These are phyloP conservation scores for Tillandsia leiboldiana DNA, from an alignment of 176 grass and related monocot genomes.

Conservation along the genomic window DNA sequence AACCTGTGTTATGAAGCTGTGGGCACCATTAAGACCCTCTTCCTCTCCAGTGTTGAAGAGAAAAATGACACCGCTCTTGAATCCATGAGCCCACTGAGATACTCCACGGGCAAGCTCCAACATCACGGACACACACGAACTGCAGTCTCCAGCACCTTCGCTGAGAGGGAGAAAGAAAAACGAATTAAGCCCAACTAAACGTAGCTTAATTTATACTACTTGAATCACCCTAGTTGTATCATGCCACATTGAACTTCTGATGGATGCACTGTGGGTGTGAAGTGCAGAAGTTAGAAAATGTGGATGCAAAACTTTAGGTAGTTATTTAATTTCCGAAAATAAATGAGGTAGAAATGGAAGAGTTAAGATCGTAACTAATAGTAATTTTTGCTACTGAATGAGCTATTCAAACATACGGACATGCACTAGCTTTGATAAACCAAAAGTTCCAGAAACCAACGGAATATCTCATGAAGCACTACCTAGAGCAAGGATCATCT, in stretches of 20 bases:
- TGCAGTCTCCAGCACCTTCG: constrained; percentile 95
- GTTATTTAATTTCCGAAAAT: constrained; percentile 5
- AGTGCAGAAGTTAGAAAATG: no score
- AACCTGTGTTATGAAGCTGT: constrained; percentile 99
- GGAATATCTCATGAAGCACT: neutral
- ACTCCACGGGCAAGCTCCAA: constrained; percentile 88
- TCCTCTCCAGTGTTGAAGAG: constrained; percentile 98
- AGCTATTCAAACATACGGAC: neutral
- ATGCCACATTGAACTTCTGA: neutral
- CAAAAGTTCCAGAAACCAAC: neutral
- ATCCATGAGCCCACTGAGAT: constrained; percentile 88
- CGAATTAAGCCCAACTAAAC: no score
- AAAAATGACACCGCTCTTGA: constrained; percentile 77
- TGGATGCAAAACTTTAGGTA: neutral
- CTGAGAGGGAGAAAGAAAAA: constrained; percentile 30
- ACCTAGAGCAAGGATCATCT: no score
- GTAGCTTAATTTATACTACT: neutral
- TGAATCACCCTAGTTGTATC: neutral
- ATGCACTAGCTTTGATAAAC: neutral
- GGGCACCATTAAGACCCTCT: constrained; percentile 89
- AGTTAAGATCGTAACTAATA: neutral
- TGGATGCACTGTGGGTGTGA: neutral
- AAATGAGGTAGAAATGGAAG: neutral
- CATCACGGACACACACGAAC: constrained; percentile 91
- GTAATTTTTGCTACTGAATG: neutral